Evolutionary conservation across 805 yeast genomes (phyloP).

Genomic region (Yamadazyma paraphyllophila): DNA sequence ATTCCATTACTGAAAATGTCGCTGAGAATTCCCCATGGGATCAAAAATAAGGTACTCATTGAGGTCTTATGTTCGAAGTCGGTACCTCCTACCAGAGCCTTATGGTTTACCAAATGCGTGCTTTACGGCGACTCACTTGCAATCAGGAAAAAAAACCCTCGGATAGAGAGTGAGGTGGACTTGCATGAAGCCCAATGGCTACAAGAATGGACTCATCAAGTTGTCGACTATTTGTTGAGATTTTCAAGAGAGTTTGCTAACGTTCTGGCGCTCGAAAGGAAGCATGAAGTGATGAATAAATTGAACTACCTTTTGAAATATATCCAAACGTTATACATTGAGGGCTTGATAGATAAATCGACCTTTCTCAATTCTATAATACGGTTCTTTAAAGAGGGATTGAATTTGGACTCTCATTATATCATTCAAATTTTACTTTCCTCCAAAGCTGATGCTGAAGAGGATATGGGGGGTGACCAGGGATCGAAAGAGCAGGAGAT

Average conservation of each 20-base stretch:
- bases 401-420: conserved; percentile 29
- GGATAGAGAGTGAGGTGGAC: conserved; percentile 15
- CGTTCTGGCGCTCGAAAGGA: conserved; percentile 27
- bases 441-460: conserved; percentile 15
- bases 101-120: conserved; percentile 90
- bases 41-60: conserved; percentile 66
- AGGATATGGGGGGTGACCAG: conserved; percentile 21
- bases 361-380: conserved; percentile 64
- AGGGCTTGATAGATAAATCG: conserved; percentile 61
- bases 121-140: conserved; percentile 65
- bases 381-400: conserved; percentile 43
- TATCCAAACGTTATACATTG: conserved; percentile 63
- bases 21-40: conserved; percentile 86
- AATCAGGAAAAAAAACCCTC: conserved; percentile 30
- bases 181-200: conserved; percentile 61
- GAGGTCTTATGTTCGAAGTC: conserved; percentile 67
- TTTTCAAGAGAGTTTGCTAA: conserved; percentile 41
- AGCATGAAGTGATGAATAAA: conserved; percentile 44
- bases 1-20: conserved; percentile 68
- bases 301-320: conserved; percentile 62
- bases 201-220: conserved; percentile 88
- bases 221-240: conserved; percentile 57
- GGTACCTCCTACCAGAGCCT: conserved; percentile 77
- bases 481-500: conserved; percentile 19
- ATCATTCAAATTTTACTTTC: conserved; percentile 23